Evolutionary conservation across 169 alveolate species (phyloP).

Genomic region (Perkinsus olseni): DNA sequence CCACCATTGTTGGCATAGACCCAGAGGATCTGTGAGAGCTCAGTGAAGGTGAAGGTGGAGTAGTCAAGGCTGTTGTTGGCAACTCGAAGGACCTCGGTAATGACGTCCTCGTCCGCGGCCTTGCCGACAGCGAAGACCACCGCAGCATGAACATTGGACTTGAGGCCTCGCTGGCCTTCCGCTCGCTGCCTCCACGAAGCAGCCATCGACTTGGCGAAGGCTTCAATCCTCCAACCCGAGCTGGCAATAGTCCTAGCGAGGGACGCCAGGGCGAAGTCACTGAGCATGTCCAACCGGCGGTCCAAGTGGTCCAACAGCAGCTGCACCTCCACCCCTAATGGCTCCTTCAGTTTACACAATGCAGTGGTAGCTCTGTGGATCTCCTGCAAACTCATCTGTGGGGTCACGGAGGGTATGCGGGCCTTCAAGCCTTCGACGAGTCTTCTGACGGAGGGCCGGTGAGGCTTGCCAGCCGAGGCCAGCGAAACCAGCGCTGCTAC

Average conservation of each 20-base stretch:
- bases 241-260: not conserved
- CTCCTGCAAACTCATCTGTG: not conserved
- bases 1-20: not conserved
- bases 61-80: not conserved
- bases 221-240: not conserved
- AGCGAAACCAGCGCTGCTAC: not conserved
- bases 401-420: not conserved
- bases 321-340: not conserved
- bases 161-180: not conserved
- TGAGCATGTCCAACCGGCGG: not conserved
- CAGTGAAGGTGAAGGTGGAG: not conserved
- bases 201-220: not conserved
- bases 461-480: not conserved
- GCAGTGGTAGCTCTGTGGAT: not conserved
- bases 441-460: not conserved
- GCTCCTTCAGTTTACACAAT: not conserved
- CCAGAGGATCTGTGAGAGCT: not conserved
- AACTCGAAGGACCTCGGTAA: not conserved
- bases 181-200: not conserved
- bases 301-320: not conserved
- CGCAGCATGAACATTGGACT: not conserved
- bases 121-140: not conserved
- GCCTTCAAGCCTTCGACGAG: not conserved
- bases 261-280: not conserved
- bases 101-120: not conserved